A percentile compares a stretch with the other conserved stretches of the same genome.
phyloP scores from a whole-genome alignment of 1,284 basidiomycete genomes.

The Vanrija pseudolonga region DNA sequence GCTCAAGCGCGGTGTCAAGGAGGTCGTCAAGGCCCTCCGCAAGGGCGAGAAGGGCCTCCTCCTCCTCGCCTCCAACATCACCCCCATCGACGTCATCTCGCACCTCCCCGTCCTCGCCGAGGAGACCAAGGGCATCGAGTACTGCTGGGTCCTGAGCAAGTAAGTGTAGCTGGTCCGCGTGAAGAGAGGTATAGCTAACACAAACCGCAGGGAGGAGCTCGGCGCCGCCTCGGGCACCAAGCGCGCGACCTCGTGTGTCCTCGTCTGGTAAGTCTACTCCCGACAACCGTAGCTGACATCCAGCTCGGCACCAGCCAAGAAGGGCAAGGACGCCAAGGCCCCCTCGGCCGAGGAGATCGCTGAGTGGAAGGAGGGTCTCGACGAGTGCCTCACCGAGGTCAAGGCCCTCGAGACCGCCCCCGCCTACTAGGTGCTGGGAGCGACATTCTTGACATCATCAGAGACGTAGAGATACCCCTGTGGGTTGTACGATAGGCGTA shows the following conservation, averaged over 20 bases:
- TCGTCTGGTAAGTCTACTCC: constrained; percentile 58
- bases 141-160: constrained; percentile 59
- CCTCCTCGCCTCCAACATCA: constrained; percentile 93
- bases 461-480: too few relatives aligned
- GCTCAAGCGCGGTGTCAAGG: constrained; percentile 92
- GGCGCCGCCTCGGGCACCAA: constrained; percentile 95
- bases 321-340: constrained; percentile 50
- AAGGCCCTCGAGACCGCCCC: constrained; percentile 57
- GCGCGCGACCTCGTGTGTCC: constrained; percentile 95
- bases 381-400: constrained; percentile 78
- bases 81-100: constrained; percentile 95
- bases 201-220: constrained; percentile 74
- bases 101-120: constrained; percentile 93
- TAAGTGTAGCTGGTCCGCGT: constrained; percentile 18
- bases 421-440: constrained; percentile 5
- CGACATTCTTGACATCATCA: too few relatives aligned
- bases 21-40: constrained; percentile 90
- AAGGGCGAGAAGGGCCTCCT: constrained; percentile 94
- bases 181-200: constrained; percentile 7
- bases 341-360: constrained; percentile 62
- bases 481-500: too few relatives aligned
- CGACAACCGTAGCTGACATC: constrained; percentile 20
- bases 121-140: constrained; percentile 83
- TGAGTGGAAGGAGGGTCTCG: constrained; percentile 58
- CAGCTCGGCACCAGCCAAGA: constrained; percentile 42